phyloP scores from a whole-genome alignment of 2,329 filamentous ascomycete genomes.

The Rhynchosporium secalis region DNA sequence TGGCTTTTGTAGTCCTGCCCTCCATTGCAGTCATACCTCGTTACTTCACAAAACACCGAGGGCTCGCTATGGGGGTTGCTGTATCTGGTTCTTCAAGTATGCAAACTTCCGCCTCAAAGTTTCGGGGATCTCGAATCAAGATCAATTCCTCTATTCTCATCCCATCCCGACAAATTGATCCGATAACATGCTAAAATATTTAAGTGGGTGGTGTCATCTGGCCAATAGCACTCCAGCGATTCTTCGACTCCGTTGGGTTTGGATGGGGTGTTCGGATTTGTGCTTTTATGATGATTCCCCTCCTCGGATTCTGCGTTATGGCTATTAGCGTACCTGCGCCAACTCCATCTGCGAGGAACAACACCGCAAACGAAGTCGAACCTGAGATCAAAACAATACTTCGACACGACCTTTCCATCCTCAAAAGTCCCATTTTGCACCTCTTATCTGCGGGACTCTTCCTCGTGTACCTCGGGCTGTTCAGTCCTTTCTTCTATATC shows the following conservation, averaged over 20 bases:
- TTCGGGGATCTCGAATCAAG: too few relatives aligned
- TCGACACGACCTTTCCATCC: constrained; percentile 22
- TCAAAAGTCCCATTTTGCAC: constrained; percentile 23
- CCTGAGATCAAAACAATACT: background rate
- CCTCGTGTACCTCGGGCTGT: constrained; percentile 29
- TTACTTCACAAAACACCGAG: constrained; percentile 27
- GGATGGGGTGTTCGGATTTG: constrained; percentile 32
- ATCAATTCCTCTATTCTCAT: too few relatives aligned
- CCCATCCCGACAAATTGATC: too few relatives aligned
- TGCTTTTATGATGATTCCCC: constrained; percentile 32
- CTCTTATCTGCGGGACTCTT: constrained; percentile 21
- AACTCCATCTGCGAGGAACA: background rate
- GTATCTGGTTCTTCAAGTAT: constrained; percentile 36
- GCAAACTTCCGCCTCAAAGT: too few relatives aligned
- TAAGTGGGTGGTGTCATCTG: constrained; percentile 40
- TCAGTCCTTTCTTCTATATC: constrained; percentile 30
- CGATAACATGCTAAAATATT: too few relatives aligned
- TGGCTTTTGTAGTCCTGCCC: constrained; percentile 34
- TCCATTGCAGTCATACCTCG: constrained; percentile 27
- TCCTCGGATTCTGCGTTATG: constrained; percentile 23
- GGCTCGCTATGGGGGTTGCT: constrained; percentile 31
- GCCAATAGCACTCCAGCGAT: constrained; percentile 38
- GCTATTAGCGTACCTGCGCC: constrained; percentile 11
- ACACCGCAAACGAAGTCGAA: background rate
- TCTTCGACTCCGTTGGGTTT: constrained; percentile 39